These are phyloP conservation scores for Cladosporium sp. DNA, from an alignment of 2,329 filamentous ascomycete genomes.

Conservation along the genomic window DNA sequence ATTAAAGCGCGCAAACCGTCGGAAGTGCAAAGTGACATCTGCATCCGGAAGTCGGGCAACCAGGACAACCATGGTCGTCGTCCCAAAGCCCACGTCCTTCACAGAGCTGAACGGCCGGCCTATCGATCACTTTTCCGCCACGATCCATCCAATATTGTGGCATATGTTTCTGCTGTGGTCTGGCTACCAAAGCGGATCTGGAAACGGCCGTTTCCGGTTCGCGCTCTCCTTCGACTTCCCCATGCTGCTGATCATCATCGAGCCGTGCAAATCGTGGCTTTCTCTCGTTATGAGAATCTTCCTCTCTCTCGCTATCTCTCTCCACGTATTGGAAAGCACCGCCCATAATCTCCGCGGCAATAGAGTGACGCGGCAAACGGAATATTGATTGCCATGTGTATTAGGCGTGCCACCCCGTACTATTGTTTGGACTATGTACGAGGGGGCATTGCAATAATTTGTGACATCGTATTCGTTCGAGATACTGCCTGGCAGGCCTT, in stretches of 20 bases:
- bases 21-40: neutral
- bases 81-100: neutral
- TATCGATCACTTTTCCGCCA: neutral
- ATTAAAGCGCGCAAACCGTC: neutral
- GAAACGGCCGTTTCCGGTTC: neutral
- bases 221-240: neutral
- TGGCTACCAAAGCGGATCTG: neutral
- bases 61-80: neutral
- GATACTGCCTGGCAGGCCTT: neutral
- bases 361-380: neutral
- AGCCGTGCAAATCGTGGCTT: neutral
- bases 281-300: neutral
- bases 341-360: neutral
- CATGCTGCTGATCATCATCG: neutral
- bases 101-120: neutral
- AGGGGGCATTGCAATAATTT: neutral
- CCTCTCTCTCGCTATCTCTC: neutral
- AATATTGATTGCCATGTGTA: neutral
- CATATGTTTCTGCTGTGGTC: neutral
- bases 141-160: neutral
- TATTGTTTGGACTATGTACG: neutral
- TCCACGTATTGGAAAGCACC: neutral
- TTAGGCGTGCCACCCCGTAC: neutral
- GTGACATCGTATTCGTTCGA: neutral
- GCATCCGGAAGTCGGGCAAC: neutral